Evolutionary conservation across 2,329 filamentous ascomycete genomes (phyloP).

Genomic region (Lachnellula cervina): DNA sequence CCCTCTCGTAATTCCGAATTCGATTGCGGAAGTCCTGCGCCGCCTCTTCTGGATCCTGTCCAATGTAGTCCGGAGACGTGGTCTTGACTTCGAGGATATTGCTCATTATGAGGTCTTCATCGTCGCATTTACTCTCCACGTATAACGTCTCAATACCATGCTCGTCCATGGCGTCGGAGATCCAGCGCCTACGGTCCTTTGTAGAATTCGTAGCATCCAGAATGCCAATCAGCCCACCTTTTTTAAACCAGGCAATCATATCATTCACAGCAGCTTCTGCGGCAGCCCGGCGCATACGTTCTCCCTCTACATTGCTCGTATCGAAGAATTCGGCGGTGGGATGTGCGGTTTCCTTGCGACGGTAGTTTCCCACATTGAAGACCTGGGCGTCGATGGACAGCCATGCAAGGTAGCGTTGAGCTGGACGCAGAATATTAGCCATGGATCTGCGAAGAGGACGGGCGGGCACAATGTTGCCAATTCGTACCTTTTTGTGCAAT

Average conservation of each 20-base stretch:
- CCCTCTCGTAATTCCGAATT: slow-evolving; percentile 95
- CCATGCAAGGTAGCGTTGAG: slow-evolving; percentile 93
- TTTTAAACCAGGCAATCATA: slow-evolving; percentile 89
- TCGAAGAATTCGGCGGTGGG: slow-evolving; percentile 96
- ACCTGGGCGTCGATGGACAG: slow-evolving; percentile 88
- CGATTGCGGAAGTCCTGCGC: slow-evolving; percentile 89
- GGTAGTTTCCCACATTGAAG: slow-evolving; percentile 97
- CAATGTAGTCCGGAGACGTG: slow-evolving; percentile 88
- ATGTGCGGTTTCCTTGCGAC: slow-evolving; percentile 82
- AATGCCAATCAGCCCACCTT: slow-evolving; percentile 81
- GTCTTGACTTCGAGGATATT: slow-evolving; percentile 98
- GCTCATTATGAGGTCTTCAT: slow-evolving; percentile 94
- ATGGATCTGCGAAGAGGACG: slow-evolving; percentile 3
- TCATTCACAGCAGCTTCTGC: slow-evolving; percentile 88
- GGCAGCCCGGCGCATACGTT: slow-evolving; percentile 79
- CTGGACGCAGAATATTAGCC: slow-evolving; percentile 40
- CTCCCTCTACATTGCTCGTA: slow-evolving; percentile 81
- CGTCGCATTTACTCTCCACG: slow-evolving; percentile 94
- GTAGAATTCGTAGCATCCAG: slow-evolving; percentile 97
- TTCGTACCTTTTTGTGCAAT: slow-evolving; percentile 92
- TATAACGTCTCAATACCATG: slow-evolving; percentile 87
- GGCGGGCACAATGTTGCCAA: not conserved
- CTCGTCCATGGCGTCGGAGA: slow-evolving; percentile 69
- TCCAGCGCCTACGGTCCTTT: slow-evolving; percentile 84
- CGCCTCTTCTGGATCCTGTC: slow-evolving; percentile 87